Evolutionary conservation across 2,329 filamentous ascomycete genomes (phyloP).

Genomic region (Sporothrix humicola): DNA sequence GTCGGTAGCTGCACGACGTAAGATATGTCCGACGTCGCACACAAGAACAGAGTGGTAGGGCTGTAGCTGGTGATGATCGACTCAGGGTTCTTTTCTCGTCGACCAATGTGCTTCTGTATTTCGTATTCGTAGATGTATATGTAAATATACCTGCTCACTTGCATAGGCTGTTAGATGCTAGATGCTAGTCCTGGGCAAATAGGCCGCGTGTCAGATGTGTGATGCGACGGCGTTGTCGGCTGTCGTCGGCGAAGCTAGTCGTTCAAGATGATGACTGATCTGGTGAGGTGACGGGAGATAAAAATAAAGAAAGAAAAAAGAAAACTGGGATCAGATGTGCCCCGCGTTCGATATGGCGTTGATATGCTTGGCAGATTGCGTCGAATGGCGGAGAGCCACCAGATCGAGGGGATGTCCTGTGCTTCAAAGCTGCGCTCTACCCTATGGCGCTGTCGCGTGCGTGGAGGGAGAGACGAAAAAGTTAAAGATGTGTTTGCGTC

Average conservation of each 20-base stretch:
- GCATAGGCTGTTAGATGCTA: background rate
- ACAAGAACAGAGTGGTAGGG: background rate
- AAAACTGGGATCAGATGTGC: background rate
- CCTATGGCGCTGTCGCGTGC: conserved; percentile 18
- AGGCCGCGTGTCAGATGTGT: background rate
- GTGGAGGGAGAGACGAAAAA: background rate
- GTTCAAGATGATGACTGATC: background rate
- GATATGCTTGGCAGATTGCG: background rate
- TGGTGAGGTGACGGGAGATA: background rate
- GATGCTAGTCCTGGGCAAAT: background rate
- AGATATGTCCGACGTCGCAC: no score
- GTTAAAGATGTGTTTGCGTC: conserved; percentile 8
- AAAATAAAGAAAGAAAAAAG: background rate
- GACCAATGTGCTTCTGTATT: background rate
- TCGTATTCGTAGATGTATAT: no score
- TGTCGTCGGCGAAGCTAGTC: background rate
- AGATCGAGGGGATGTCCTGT: background rate
- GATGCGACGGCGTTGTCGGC: background rate
- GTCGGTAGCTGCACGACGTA: background rate
- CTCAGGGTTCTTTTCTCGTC: background rate
- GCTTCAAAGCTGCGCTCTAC: background rate
- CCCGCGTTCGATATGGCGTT: background rate
- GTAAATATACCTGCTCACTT: background rate
- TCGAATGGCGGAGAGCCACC: background rate
- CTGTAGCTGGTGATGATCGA: conserved; percentile 15